Base-by-base conservation (phyloP, 192 early-diverging fungal genomes). In the Cladochytrium replicatum region DNA sequence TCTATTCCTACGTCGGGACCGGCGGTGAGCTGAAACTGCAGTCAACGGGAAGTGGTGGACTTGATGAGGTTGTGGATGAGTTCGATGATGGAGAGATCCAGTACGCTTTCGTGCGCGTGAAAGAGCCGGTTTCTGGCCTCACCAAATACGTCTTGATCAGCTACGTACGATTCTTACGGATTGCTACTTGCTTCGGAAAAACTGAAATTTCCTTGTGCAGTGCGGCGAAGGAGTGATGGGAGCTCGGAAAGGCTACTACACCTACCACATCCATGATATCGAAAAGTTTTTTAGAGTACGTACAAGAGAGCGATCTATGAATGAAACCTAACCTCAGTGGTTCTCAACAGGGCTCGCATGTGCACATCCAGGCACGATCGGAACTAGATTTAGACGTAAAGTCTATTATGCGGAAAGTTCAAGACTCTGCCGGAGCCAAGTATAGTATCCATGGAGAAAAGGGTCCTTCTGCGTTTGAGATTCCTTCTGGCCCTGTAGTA, bases 191-290 rank as follows among this genome's bases (percentile, higher is more conserved):
- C 17, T 21, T 32, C 21, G 32, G 27, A 11, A 29, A 53, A 6
- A 0, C 15, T 29, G 41, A 19, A 32, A 29, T 31, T 48, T 15
- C 37, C 34, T 13, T 25, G 7, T 25, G 0, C 30, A 87, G 83
- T 95, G 91, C 62, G 93, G 93, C 6, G 85, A 85, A 37, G 91
- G 91, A 29, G 93, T 97, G 15, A 89, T 89, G 13, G 90, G 91
- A 47, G 64, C 78, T 37, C 80, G 83, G 59, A 97, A 97, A 72
- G 91, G 86, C 23, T 68, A 89, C 41, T 93, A 92, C 50, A 81
- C 80, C 54, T 67, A 77, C 26, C 88, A 91, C 44, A 62, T 92
- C 21, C 76, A 82, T 43, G 86, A 95, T 57, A 86, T 90, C 23
- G 71, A 77, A n/a, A 68, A 65, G 22, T 87, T 77, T 64, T 82